These are phyloP conservation scores for Erysimum pusillum DNA, from an alignment of 441 rosid species.

Conservation along the genomic window DNA sequence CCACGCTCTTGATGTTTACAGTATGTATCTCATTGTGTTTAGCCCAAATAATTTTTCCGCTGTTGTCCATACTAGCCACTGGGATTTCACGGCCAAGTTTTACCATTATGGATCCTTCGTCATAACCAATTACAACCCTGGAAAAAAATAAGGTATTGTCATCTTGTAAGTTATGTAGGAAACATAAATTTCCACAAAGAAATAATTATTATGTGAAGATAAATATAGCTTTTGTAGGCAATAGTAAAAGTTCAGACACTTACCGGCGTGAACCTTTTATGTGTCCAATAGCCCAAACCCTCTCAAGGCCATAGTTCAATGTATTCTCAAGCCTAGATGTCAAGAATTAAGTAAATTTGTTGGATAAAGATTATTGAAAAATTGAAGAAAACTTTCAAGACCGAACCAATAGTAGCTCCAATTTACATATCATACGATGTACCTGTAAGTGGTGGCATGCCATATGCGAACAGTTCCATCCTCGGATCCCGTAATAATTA, in stretches of 20 bases:
- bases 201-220: slow-evolving; percentile 14
- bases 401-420: slow-evolving; percentile 10
- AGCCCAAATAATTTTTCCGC: slow-evolving; percentile 99
- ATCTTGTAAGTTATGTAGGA: neutral
- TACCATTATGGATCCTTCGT: slow-evolving; percentile 98
- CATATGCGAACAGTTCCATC: slow-evolving; percentile 87
- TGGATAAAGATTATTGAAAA: slow-evolving; percentile 13
- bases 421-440: slow-evolving; percentile 22
- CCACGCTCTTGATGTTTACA: slow-evolving; percentile 94
- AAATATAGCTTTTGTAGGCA: slow-evolving; percentile 7
- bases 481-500: slow-evolving; percentile 84
- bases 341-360: slow-evolving; percentile 26
- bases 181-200: slow-evolving; percentile 15
- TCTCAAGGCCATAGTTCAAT: slow-evolving; percentile 84
- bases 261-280: slow-evolving; percentile 83
- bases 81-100: slow-evolving; percentile 98
- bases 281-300: slow-evolving; percentile 91
- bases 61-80: slow-evolving; percentile 98
- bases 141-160: slow-evolving; percentile 17
- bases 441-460: slow-evolving; percentile 88
- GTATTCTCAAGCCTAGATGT: slow-evolving; percentile 88
- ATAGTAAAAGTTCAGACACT: slow-evolving; percentile 40
- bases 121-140: slow-evolving; percentile 97
- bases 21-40: slow-evolving; percentile 99
- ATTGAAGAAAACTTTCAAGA: slow-evolving; percentile 6